Base-by-base conservation (phyloP, 2,329 filamentous ascomycete species). In the Pyrenochaeta sp. region DNA sequence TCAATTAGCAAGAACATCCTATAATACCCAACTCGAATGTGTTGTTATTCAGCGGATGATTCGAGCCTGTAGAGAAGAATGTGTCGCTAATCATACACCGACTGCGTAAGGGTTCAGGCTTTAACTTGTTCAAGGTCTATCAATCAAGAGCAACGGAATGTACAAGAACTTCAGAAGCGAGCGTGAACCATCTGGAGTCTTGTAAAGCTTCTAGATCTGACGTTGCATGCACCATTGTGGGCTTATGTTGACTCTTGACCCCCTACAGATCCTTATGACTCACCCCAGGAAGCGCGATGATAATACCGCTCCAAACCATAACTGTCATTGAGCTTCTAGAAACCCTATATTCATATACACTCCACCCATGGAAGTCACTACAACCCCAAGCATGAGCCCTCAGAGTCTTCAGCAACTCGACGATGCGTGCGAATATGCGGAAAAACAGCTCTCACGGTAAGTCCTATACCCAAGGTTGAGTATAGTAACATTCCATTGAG, bases 391-490 rank as follows among this genome's bases (percentile, higher is more conserved):
- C 2, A 42, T 42, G 40, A 15, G 14, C 3, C n/a, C 40, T 10
- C 7, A 27, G 17, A 12, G 40, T 14, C 42, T 15, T 33, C 40
- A 15, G 18, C 29, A 32, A 27, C 23, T 33, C 18, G 40, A 52
- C n/a, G 30, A 49, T n/a, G 30, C 40, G 4, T 40, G 20, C 7
- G 21, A 18, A 7, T n/a, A 17, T 30, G 33, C 21, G 20, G 32
- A 45, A 36, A n/a, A 27, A 12, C n/a, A 21, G 7, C 29, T 50
- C 6, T 29, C 7, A 11, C 50, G 21, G 54, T 50, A 54, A 40
- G 45, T 29, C 15, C 21, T 20, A 20, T n/a, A 7, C 18, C 11
- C 15, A 20, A n/a, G n/a, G 5, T 23, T 14, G 18, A 6, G 7
- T 7, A 39, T 11, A 39, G 6, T 11, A 6, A 27, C 11, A 6